phyloP scores from a whole-genome alignment of 2,329 filamentous ascomycete species.

The Aspergillus sp. region DNA sequence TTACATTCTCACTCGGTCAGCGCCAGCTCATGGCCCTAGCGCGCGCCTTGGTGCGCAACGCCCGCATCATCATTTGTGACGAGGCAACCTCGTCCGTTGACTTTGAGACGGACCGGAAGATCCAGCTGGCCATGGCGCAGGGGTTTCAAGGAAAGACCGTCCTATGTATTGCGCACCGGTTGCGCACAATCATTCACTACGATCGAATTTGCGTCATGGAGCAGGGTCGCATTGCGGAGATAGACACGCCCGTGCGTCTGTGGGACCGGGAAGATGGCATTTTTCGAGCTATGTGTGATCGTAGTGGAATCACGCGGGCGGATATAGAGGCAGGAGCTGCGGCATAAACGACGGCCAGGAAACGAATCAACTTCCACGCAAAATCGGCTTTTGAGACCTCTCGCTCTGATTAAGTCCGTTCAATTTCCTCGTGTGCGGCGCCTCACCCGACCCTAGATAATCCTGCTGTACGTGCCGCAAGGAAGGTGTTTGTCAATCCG shows the following conservation, averaged over 20 bases:
- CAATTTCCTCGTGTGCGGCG: too few species aligned
- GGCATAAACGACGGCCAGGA: too few species aligned
- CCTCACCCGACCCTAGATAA: too few species aligned
- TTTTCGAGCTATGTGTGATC: slow-evolving; percentile 85
- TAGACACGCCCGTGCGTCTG: slow-evolving; percentile 71
- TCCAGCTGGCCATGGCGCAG: slow-evolving; percentile 80
- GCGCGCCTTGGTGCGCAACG: slow-evolving; percentile 80
- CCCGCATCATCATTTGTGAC: slow-evolving; percentile 93
- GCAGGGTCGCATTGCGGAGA: slow-evolving; percentile 77
- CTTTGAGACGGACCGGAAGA: slow-evolving; percentile 93
- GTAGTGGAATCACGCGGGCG: slow-evolving; percentile 66
- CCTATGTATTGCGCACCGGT: slow-evolving; percentile 85
- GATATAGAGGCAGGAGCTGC: slow-evolving; percentile 19
- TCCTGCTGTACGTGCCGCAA: too few species aligned
- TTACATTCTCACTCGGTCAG: slow-evolving; percentile 94
- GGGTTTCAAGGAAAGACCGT: slow-evolving; percentile 85
- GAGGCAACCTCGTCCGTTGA: slow-evolving; percentile 92
- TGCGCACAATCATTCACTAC: slow-evolving; percentile 90
- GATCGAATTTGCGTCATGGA: slow-evolving; percentile 98
- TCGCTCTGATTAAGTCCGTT: too few species aligned
- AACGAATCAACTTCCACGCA: too few species aligned
- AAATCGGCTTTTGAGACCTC: too few species aligned
- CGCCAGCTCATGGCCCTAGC: slow-evolving; percentile 93
- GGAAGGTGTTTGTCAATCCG: too few species aligned
- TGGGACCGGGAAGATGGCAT: slow-evolving; percentile 70